Conservation (phyloP, 345 rosid species). For the Linum usitatissimum region DNA sequence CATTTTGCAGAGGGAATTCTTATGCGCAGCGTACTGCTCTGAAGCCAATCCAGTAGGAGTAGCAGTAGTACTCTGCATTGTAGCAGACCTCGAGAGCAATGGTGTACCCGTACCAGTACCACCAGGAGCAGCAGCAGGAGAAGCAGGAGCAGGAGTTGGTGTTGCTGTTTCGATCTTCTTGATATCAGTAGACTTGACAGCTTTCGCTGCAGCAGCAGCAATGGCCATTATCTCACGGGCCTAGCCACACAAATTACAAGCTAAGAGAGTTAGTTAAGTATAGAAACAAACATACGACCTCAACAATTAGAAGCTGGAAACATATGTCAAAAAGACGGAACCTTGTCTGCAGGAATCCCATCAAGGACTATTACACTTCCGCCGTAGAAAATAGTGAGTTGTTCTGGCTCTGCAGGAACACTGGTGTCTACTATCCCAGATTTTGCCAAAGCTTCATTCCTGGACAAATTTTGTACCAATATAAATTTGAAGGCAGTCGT, state of each 20-base stretch:
- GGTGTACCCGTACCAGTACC: conserved; percentile 37
- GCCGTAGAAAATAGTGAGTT: conserved; percentile 74
- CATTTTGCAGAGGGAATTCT: conserved; percentile 48
- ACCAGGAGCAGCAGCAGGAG: conserved; percentile 24
- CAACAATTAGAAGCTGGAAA: neutral
- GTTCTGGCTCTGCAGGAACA: conserved; percentile 25
- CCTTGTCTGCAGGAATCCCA: conserved; percentile 64
- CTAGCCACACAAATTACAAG: conserved; percentile 20
- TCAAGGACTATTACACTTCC: conserved; percentile 68
- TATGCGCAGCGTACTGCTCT: conserved; percentile 37
- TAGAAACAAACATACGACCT: neutral
- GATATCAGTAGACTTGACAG: conserved; percentile 32
- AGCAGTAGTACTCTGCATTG: conserved; percentile 58
- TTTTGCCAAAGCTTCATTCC: conserved; percentile 23
- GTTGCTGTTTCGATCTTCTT: conserved; percentile 20
- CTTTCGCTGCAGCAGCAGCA: conserved; percentile 47
- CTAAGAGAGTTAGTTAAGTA: neutral
- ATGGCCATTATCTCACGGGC: conserved; percentile 57
- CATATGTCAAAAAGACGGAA: conserved; percentile 11
- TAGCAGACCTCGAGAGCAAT: conserved; percentile 65
- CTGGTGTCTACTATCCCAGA: conserved; percentile 25
- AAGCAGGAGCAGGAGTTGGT: neutral
- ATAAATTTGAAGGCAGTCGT: too few species aligned
- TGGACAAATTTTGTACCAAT: conserved; percentile 8
- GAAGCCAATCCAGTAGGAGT: conserved; percentile 31